These are phyloP conservation scores for Bolboschoenus planiculmis DNA, from an alignment of 176 grass and related monocot species.

Conservation along the genomic window DNA sequence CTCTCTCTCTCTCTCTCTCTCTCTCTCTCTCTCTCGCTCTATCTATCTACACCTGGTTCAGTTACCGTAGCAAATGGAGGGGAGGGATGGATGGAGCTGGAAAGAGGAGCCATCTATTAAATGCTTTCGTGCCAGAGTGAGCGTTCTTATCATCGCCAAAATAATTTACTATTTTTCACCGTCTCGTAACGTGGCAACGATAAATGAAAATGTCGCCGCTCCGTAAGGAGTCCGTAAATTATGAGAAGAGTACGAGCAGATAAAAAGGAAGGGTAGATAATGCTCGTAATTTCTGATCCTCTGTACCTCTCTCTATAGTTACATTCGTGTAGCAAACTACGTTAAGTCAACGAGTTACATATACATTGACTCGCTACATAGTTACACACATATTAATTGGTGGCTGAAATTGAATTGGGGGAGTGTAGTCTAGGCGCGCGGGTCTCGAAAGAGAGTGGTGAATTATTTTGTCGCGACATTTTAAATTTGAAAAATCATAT, in stretches of 20 bases:
- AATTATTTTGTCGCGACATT: not conserved
- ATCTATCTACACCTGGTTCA: slow-evolving; percentile 1
- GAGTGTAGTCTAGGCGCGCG: slow-evolving; percentile 7
- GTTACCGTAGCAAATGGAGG: slow-evolving; percentile 19
- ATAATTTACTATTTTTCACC: not conserved
- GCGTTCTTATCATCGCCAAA: not conserved
- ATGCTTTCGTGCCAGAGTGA: not conserved
- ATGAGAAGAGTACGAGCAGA: not conserved
- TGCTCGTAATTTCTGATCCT: not conserved
- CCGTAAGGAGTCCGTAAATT: not conserved
- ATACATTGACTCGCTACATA: not conserved
- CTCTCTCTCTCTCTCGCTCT: not conserved
- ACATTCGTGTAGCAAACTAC: not conserved
- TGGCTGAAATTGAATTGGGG: not conserved
- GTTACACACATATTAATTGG: not conserved
- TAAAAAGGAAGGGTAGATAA: not conserved
- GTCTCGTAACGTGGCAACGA: not conserved
- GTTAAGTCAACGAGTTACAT: too few relatives aligned
- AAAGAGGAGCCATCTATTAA: slow-evolving; percentile 2
- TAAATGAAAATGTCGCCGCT: not conserved
- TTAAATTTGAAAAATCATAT: not conserved
- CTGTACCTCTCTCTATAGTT: not conserved
- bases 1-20: slow-evolving; percentile 2
- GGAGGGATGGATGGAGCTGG: not conserved
- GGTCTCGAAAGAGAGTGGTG: slow-evolving; percentile 4